phyloP scores from a whole-genome alignment of 2,329 filamentous ascomycete genomes.

The Leptographium lundbergii region DNA sequence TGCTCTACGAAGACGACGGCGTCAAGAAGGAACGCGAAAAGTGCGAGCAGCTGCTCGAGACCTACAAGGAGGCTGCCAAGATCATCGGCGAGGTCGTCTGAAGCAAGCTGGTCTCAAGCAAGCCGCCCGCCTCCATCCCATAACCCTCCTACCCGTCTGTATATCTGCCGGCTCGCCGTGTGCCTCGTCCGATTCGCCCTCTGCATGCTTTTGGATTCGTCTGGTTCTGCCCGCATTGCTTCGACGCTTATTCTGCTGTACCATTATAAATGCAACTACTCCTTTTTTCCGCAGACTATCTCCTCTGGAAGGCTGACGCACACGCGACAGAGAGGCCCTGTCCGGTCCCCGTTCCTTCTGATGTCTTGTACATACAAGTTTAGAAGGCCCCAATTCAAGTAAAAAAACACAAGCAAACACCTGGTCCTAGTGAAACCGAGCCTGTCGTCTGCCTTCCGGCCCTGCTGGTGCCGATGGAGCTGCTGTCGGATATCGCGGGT shows the following conservation, averaged over 20 bases:
- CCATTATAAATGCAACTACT: not conserved
- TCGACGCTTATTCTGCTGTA: not conserved
- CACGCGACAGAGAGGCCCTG: not conserved
- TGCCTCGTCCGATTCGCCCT: no score
- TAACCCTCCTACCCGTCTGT: not conserved
- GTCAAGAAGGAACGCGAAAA: constrained; percentile 78
- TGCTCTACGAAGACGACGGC: constrained; percentile 92
- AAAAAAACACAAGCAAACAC: not conserved
- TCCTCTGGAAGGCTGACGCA: not conserved
- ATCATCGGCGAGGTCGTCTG: constrained; percentile 95
- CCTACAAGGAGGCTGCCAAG: constrained; percentile 94
- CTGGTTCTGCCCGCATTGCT: not conserved
- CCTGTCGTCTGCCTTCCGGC: constrained; percentile 3
- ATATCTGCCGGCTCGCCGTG: not conserved
- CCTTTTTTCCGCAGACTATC: not conserved
- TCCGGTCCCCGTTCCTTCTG: not conserved
- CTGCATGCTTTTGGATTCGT: not conserved
- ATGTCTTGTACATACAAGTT: not conserved
- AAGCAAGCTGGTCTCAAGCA: no score
- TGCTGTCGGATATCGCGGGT: constrained; percentile 26
- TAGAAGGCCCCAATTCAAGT: not conserved
- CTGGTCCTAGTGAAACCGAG: constrained; percentile 6
- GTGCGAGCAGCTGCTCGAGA: constrained; percentile 89
- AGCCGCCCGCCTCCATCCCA: no score
- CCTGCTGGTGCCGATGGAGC: constrained; percentile 5